phyloP scores from a whole-genome alignment of 441 rosid species.

The Arabidopsis hybrid region DNA sequence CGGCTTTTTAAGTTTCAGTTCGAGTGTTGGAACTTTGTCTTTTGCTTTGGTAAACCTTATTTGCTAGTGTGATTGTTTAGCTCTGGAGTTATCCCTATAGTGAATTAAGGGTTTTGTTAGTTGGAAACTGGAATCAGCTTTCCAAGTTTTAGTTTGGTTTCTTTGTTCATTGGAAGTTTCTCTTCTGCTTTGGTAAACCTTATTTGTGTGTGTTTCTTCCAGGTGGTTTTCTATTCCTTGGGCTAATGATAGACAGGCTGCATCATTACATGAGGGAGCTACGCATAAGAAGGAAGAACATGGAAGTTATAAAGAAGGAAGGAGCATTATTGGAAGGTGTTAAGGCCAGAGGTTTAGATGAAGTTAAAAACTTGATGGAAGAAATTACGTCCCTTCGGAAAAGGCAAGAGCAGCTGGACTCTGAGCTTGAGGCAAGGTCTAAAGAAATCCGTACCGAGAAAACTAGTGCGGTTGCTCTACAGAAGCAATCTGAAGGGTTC shows the following conservation, averaged over 20 bases:
- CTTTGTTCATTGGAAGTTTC: too few species aligned
- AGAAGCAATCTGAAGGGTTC: slow-evolving; percentile 96
- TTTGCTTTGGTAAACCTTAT: slow-evolving; percentile 26
- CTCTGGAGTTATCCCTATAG: neutral
- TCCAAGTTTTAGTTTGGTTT: too few species aligned
- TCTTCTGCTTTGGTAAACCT: slow-evolving; percentile 29
- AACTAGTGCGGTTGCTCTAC: slow-evolving; percentile 75
- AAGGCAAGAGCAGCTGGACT: slow-evolving; percentile 58
- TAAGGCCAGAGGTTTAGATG: slow-evolving; percentile 56
- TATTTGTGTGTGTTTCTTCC: slow-evolving; percentile 36
- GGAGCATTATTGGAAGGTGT: slow-evolving; percentile 65
- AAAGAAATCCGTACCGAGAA: slow-evolving; percentile 66
- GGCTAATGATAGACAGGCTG: slow-evolving; percentile 69
- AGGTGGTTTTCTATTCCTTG: slow-evolving; percentile 72
- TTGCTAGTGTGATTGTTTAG: slow-evolving; percentile 17
- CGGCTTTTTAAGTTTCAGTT: neutral
- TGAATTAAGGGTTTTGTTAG: too few species aligned
- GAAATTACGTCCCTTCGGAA: slow-evolving; percentile 51
- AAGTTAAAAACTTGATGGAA: slow-evolving; percentile 65
- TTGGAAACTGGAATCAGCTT: too few species aligned
- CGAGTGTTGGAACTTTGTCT: neutral
- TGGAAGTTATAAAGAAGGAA: slow-evolving; percentile 82
- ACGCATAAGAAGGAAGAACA: slow-evolving; percentile 62
- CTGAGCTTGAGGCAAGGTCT: slow-evolving; percentile 58
- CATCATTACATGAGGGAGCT: slow-evolving; percentile 78